Evolutionary conservation across 2,329 filamentous ascomycete species (phyloP).

Genomic region (Aspergillus thermomutatus): DNA sequence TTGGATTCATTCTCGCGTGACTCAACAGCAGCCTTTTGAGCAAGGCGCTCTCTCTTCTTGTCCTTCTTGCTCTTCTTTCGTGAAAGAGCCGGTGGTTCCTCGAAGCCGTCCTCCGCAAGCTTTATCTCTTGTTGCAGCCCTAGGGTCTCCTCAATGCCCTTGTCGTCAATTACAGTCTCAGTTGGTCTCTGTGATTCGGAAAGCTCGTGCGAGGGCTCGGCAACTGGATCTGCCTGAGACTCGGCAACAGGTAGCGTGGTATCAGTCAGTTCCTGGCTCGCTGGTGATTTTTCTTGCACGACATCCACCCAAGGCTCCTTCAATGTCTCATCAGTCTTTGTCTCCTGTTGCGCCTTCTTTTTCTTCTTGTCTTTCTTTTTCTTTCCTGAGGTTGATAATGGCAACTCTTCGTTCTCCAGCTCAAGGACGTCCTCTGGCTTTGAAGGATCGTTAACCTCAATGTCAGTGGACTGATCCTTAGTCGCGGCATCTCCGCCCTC

Average conservation of each 20-base stretch:
- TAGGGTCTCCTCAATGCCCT: neutral
- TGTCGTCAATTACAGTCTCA: neutral
- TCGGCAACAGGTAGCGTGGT: neutral
- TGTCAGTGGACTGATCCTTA: slow-evolving; percentile 13
- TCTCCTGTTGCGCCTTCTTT: slow-evolving; percentile 14
- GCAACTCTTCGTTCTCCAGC: slow-evolving; percentile 17
- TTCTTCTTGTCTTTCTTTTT: slow-evolving; percentile 14
- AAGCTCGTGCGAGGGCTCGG: neutral
- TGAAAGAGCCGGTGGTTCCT: slow-evolving; percentile 1
- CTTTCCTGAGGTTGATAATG: slow-evolving; percentile 1
- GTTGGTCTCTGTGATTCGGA: neutral
- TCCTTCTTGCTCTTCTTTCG: slow-evolving; percentile 10
- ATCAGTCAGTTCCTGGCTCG: neutral
- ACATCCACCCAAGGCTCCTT: neutral
- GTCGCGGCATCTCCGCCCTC: slow-evolving; percentile 8
- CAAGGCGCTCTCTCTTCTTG: slow-evolving; percentile 17
- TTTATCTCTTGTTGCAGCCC: too few species aligned
- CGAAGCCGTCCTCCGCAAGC: neutral
- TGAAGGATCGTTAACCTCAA: slow-evolving; percentile 6
- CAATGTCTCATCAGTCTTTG: neutral
- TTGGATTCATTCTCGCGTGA: neutral
- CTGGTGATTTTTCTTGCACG: neutral
- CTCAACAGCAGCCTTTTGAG: neutral
- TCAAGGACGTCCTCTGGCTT: slow-evolving; percentile 6
- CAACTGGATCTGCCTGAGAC: neutral